Percentiles rank a stretch among this genome's conserved stretches.
These are phyloP conservation scores for Sphaerulina vaccinii DNA, from an alignment of 2,329 filamentous ascomycete genomes.

Conservation along the genomic window DNA sequence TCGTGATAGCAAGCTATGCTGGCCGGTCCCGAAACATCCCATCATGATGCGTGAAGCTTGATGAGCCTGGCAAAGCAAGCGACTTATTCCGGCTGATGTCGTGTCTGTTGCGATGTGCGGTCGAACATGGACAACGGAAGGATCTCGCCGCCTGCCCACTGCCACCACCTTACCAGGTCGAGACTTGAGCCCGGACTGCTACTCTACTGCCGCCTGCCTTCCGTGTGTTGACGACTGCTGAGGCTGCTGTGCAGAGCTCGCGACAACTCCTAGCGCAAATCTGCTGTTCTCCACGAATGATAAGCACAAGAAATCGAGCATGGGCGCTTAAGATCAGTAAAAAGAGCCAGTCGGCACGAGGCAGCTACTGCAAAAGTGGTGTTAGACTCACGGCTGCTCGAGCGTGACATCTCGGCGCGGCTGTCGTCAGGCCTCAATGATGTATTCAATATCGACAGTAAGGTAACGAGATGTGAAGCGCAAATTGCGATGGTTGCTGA, in stretches of 20 bases:
- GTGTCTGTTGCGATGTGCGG: not conserved
- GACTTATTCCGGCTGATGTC: not conserved
- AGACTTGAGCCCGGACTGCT: slow-evolving; percentile 4
- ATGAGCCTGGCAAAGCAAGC: too few species aligned
- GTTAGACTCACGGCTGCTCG: slow-evolving; percentile 3
- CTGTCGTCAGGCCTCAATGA: slow-evolving; percentile 1
- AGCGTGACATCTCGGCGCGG: slow-evolving; percentile 3
- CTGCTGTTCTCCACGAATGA: slow-evolving; percentile 2
- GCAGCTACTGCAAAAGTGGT: not conserved
- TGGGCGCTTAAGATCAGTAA: slow-evolving; percentile 8
- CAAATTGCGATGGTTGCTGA: slow-evolving; percentile 19
- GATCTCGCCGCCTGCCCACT: too few species aligned
- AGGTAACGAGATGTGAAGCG: slow-evolving; percentile 20
- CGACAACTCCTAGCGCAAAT: slow-evolving; percentile 2
- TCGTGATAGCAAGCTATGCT: too few species aligned
- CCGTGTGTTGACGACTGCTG: not conserved
- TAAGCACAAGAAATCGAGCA: not conserved
- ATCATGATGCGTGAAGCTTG: too few species aligned
- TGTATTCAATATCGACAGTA: slow-evolving; percentile 16
- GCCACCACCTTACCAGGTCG: slow-evolving; percentile 1
- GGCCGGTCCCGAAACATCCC: too few species aligned
- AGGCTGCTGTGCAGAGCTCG: not conserved
- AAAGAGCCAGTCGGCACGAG: slow-evolving; percentile 5
- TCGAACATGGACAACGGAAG: not conserved
- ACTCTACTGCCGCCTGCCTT: slow-evolving; percentile 13